phyloP scores from a whole-genome alignment of 768 basidiomycete genomes.

The Boletus rufocinnamomeus region DNA sequence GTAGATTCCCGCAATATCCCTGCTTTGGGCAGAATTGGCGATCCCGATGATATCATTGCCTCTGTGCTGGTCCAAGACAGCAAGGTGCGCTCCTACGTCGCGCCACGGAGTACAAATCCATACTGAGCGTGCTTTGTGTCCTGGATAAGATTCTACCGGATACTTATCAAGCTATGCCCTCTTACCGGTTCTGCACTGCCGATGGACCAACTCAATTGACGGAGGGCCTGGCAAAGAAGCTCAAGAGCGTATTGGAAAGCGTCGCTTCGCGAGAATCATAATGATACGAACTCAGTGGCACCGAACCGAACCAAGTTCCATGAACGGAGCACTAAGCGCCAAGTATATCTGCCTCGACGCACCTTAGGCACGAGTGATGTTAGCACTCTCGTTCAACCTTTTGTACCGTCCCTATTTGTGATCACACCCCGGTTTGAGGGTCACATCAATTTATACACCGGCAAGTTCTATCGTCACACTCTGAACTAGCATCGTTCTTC shows the following conservation, averaged over 20 bases:
- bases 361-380: not conserved
- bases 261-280: slow-evolving; percentile 35
- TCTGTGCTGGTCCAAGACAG: slow-evolving; percentile 72
- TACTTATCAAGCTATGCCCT: slow-evolving; percentile 83
- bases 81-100: slow-evolving; percentile 43
- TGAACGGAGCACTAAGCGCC: not conserved
- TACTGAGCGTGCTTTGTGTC: not conserved
- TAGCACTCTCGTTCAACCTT: not conserved
- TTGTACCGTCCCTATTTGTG: not conserved
- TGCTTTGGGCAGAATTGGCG: slow-evolving; percentile 71
- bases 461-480: not conserved
- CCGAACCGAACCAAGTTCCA: not conserved
- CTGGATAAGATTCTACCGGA: slow-evolving; percentile 57
- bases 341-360: not conserved
- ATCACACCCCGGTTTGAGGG: not conserved
- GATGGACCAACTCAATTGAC: slow-evolving; percentile 74
- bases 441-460: not conserved
- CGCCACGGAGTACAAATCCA: not conserved
- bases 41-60: slow-evolving; percentile 82
- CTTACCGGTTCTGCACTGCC: slow-evolving; percentile 76
- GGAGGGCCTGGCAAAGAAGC: slow-evolving; percentile 56
- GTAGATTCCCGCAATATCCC: slow-evolving; percentile 76
- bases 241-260: slow-evolving; percentile 42
- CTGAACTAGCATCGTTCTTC: not conserved
- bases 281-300: not conserved